Evolutionary conservation across 2,329 filamentous ascomycete genomes (phyloP).

Genomic region (Neodidymelliopsis sp.): DNA sequence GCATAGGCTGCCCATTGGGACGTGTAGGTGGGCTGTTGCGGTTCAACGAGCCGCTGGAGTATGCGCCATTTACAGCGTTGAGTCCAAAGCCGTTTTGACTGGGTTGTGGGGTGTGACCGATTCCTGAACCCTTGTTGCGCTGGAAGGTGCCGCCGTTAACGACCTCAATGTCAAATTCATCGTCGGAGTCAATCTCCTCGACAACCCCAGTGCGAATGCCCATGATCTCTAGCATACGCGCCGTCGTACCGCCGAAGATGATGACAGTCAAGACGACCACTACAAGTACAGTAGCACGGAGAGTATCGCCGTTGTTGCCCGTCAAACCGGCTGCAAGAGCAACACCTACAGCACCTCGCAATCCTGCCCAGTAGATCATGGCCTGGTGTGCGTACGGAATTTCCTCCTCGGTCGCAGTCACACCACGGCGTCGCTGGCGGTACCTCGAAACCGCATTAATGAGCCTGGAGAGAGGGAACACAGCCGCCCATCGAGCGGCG

Average conservation of each 20-base stretch:
- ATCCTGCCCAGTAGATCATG: conserved; percentile 99
- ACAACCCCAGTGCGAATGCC: conserved; percentile 96
- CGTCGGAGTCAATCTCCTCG: conserved; percentile 95
- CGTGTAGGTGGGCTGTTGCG: conserved; percentile 57
- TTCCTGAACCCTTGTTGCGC: conserved; percentile 77
- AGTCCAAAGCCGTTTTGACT: conserved; percentile 62
- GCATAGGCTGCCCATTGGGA: conserved; percentile 53
- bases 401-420: conserved; percentile 79
- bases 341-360: conserved; percentile 94
- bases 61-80: conserved; percentile 60
- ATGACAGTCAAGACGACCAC: conserved; percentile 98
- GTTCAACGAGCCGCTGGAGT: conserved; percentile 64
- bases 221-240: conserved; percentile 95
- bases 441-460: conserved; percentile 96
- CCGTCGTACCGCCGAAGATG: conserved; percentile 97
- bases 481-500: conserved; percentile 88
- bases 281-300: conserved; percentile 94
- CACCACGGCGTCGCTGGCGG: conserved; percentile 76
- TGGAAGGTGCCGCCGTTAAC: conserved; percentile 74
- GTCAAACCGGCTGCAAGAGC: conserved; percentile 88
- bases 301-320: conserved; percentile 79
- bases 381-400: conserved; percentile 94
- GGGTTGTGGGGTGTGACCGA: conserved; percentile 77
- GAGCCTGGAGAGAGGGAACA: conserved; percentile 86
- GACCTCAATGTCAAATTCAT: conserved; percentile 95